phyloP scores from a whole-genome alignment of 129 eudicot genomes.

The Heracleum sosnowskyi region DNA sequence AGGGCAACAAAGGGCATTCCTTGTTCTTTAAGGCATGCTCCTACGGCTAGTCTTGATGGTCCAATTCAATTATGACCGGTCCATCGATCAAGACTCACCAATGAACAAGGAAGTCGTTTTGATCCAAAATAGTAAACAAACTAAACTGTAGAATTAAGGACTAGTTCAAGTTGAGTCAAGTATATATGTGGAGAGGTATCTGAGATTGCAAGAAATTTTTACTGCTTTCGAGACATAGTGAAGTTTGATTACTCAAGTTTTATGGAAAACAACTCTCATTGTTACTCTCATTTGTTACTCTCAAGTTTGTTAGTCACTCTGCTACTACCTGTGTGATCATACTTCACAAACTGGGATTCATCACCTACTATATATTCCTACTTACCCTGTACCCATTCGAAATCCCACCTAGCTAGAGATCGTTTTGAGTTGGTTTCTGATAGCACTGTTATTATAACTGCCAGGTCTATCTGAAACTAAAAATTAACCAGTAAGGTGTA shows the following conservation, averaged over 20 bases:
- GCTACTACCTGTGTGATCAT: neutral
- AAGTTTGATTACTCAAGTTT: neutral
- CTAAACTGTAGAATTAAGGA: constrained; percentile 1
- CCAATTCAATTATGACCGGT: constrained; percentile 78
- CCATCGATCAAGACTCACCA: constrained; percentile 87
- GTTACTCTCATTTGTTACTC: too few relatives aligned
- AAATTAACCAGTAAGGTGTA: too few relatives aligned
- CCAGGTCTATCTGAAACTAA: neutral
- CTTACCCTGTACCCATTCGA: neutral
- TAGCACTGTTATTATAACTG: neutral
- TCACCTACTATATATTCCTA: neutral
- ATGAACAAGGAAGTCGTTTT: constrained; percentile 27
- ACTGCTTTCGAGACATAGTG: neutral
- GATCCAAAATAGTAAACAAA: constrained; percentile 44
- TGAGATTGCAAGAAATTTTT: neutral
- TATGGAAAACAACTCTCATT: neutral
- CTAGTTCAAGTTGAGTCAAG: neutral
- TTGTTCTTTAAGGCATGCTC: constrained; percentile 66
- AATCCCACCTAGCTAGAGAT: neutral
- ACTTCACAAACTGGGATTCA: neutral
- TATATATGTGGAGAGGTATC: constrained; percentile 8
- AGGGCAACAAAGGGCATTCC: constrained; percentile 61
- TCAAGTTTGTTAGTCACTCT: too few relatives aligned
- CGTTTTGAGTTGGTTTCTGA: neutral
- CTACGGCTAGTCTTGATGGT: constrained; percentile 75